phyloP scores from a whole-genome alignment of 2,329 filamentous ascomycete species.

The Alternaria postmessia region DNA sequence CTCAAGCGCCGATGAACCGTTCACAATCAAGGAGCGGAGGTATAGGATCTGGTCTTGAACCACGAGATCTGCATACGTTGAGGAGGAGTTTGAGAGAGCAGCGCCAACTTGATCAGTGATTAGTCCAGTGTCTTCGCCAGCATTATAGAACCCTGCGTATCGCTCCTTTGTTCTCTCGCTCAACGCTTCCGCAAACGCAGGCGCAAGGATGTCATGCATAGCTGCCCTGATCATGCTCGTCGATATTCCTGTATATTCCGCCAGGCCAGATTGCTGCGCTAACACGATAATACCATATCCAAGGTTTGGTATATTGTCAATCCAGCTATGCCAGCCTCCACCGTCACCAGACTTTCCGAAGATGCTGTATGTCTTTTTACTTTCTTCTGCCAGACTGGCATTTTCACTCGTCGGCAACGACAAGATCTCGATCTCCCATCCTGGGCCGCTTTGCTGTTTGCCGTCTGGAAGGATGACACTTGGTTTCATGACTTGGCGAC shows the following conservation, averaged over 20 bases:
- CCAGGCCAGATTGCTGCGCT: conserved; percentile 25
- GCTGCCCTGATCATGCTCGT: conserved; percentile 24
- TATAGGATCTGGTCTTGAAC: conserved; percentile 39
- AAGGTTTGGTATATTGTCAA: conserved; percentile 41
- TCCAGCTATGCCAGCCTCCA: conserved; percentile 44
- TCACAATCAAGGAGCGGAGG: conserved; percentile 37
- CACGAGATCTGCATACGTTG: conserved; percentile 35
- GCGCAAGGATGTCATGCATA: conserved; percentile 36
- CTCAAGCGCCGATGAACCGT: conserved; percentile 40
- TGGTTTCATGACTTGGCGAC: conserved; percentile 36
- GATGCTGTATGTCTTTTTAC: conserved; percentile 32
- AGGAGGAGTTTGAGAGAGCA: conserved; percentile 6
- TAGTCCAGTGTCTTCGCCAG: conserved; percentile 29
- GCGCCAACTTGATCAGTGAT: conserved; percentile 25
- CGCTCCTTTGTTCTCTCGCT: conserved; percentile 17
- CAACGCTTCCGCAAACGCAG: conserved; percentile 37
- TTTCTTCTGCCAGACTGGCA: neutral
- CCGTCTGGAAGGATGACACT: conserved; percentile 34
- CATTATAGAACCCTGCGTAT: conserved; percentile 35
- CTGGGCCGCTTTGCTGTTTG: conserved; percentile 37
- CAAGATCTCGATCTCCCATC: conserved; percentile 41
- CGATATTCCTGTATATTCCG: conserved; percentile 25
- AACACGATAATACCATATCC: conserved; percentile 42
- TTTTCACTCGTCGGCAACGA: conserved; percentile 21
- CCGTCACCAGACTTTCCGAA: conserved; percentile 46